Conservation (phyloP, 176 grass and related monocot genomes). For the Dendrocalamus sinicus region DNA sequence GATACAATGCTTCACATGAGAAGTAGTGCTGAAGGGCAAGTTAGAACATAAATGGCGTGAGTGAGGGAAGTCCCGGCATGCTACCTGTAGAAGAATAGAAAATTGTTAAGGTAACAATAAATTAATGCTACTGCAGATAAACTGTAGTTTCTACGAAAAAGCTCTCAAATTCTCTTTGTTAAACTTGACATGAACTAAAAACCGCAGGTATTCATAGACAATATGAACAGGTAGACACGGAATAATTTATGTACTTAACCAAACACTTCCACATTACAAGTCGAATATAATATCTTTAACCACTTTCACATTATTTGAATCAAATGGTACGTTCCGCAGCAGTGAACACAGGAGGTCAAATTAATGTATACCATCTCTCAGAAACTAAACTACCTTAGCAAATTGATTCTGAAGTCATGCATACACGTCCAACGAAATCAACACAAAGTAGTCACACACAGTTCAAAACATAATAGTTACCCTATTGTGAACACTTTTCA, state of each 20-base stretch:
- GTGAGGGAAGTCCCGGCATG: constrained; percentile 96
- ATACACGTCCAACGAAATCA: constrained; percentile 7
- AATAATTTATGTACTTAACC: constrained; percentile 8
- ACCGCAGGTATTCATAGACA: not conserved
- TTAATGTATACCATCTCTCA: not conserved
- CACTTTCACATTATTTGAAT: constrained; percentile 19
- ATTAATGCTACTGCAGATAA: constrained; percentile 28
- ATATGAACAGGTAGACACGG: not conserved
- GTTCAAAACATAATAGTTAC: constrained; percentile 3
- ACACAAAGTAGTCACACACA: constrained; percentile 8
- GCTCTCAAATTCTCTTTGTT: not conserved
- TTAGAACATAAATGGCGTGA: constrained; percentile 86
- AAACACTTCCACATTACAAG: constrained; percentile 17
- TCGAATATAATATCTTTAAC: constrained; percentile 22
- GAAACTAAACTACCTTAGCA: not conserved
- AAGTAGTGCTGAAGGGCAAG: constrained; percentile 77
- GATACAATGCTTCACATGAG: constrained; percentile 71
- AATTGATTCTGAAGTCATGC: not conserved
- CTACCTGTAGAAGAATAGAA: constrained; percentile 60
- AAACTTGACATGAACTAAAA: constrained; percentile 24
- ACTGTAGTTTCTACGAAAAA: not conserved
- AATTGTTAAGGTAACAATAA: constrained; percentile 22
- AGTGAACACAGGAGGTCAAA: not conserved
- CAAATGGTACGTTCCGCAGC: not conserved
- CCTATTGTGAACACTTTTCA: constrained; percentile 5